Evolutionary conservation across 2,329 filamentous ascomycete genomes (phyloP), one percentile per base, ranked within the genome.

Genomic region (Camptophora hylomeconis): DNA sequence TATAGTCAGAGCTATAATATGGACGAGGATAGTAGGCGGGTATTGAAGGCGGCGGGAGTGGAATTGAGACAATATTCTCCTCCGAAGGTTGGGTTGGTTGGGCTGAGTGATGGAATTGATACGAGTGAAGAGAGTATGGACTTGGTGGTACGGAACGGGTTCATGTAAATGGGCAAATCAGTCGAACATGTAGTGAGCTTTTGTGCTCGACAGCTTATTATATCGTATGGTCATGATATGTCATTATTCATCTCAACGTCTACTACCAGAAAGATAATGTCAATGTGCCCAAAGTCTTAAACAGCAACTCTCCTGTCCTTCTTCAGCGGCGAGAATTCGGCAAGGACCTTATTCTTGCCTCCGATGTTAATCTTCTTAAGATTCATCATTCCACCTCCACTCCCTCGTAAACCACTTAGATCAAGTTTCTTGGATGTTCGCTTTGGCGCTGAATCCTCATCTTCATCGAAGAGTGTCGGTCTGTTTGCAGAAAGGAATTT

Each of bases 1-100:
- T 98, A 93, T 48, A 86, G 75, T 41, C 79, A 92, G 50, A 75
- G 80, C 15, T 98, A 98, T 52, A 87, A 87, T 51, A 94, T 98
- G 78, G 89, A 98, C 49, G 70, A 63, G 21, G 73, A 82, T 52
- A 80, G 83, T 20, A 83, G 86, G 6, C 69, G 71, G 28, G 79
- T 98, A 16, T 80, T 98, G 42, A 63, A 72, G 33, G 73, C 84
- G 52, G 84, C 84, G 5, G 87, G 87, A 1, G 80, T 95, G 11
- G 71, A 68, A 37, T 57, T 98, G 46, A 69, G 89, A 44, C 86
- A 95, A 53, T 95, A 93, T 21, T 40, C 33, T 31, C 38, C 40
- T 12, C 38, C 36, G 25, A 25, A 28, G 29, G 38, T 32, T 21
- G 41, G 40, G 4, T 20, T 44, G 6, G 33, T 45, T 3, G 33